phyloP scores from a whole-genome alignment of 2,329 filamentous ascomycete genomes.

The Apiospora marii region DNA sequence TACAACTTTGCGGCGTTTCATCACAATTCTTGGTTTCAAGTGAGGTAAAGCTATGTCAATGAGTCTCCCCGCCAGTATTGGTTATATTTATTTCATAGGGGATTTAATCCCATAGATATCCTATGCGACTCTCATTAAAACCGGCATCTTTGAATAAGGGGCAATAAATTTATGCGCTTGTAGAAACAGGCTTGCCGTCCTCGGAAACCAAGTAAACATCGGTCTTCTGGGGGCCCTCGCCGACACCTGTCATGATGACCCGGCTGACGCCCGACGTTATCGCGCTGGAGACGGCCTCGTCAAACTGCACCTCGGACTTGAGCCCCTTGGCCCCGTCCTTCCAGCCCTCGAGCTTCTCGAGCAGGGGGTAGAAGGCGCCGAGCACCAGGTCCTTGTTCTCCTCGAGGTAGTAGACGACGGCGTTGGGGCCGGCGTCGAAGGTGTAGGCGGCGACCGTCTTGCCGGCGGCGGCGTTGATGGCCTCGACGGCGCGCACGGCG shows the following conservation, averaged over 20 bases:
- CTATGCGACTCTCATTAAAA: background rate
- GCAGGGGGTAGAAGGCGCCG: slow-evolving; percentile 76
- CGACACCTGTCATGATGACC: slow-evolving; percentile 90
- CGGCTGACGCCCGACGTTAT: slow-evolving; percentile 84
- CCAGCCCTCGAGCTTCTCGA: slow-evolving; percentile 76
- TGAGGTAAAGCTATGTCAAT: background rate
- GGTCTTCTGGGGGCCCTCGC: slow-evolving; percentile 85
- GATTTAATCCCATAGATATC: background rate
- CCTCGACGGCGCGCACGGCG: slow-evolving; percentile 87
- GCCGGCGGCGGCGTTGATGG: slow-evolving; percentile 82
- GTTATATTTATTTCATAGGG: too few species aligned
- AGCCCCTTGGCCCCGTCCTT: slow-evolving; percentile 64
- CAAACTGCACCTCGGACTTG: slow-evolving; percentile 63
- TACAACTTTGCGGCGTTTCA: background rate
- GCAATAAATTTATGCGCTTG: slow-evolving; percentile 31
- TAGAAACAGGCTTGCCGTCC: slow-evolving; percentile 60
- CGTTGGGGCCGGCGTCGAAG: slow-evolving; percentile 96
- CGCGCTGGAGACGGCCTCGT: slow-evolving; percentile 69
- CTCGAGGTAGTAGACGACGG: slow-evolving; percentile 93
- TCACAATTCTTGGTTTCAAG: background rate
- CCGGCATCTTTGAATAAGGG: background rate
- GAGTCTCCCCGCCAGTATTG: background rate
- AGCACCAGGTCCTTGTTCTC: slow-evolving; percentile 77
- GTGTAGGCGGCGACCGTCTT: slow-evolving; percentile 91
- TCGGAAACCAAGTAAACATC: slow-evolving; percentile 78